Conservation (phyloP, 2,329 filamentous ascomycete genomes). For the Fonsecaea multimorphosa region DNA sequence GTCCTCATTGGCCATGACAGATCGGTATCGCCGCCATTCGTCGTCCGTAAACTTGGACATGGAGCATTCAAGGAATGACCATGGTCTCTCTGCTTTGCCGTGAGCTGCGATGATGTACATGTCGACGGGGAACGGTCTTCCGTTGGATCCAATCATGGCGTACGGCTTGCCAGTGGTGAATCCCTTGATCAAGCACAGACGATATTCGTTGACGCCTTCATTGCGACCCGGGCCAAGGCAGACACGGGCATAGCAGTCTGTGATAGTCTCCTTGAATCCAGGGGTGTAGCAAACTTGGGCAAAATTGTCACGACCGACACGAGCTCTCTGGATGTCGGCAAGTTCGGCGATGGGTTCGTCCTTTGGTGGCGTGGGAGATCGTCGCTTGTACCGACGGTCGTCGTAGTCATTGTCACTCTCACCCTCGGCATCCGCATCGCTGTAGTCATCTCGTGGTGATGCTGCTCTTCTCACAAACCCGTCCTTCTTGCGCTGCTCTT, state of each 20-base stretch:
- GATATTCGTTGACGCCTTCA: slow-evolving; percentile 77
- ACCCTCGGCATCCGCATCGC: slow-evolving; percentile 67
- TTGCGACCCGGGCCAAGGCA: slow-evolving; percentile 78
- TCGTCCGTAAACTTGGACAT: slow-evolving; percentile 82
- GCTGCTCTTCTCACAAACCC: slow-evolving; percentile 57
- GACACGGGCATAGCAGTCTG: slow-evolving; percentile 83
- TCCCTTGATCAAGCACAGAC: slow-evolving; percentile 89
- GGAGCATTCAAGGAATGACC: slow-evolving; percentile 89
- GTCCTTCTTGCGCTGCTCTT: slow-evolving; percentile 54
- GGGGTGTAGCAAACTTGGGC: slow-evolving; percentile 92
- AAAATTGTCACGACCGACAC: slow-evolving; percentile 84
- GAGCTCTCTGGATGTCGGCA: slow-evolving; percentile 81
- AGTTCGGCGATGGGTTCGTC: slow-evolving; percentile 74
- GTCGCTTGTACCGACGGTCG: slow-evolving; percentile 59
- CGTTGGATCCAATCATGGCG: slow-evolving; percentile 74
- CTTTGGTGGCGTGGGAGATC: slow-evolving; percentile 60
- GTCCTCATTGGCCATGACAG: slow-evolving; percentile 73
- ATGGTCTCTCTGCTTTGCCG: slow-evolving; percentile 81
- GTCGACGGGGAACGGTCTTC: slow-evolving; percentile 80
- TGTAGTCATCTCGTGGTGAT: slow-evolving; percentile 61
- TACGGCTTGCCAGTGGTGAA: slow-evolving; percentile 83
- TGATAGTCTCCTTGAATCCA: slow-evolving; percentile 80
- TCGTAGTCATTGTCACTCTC: slow-evolving; percentile 84
- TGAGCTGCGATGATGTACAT: slow-evolving; percentile 82
- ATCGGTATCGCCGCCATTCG: slow-evolving; percentile 82